Percentiles rank a stretch among this genome's conserved stretches.
Conservation (phyloP, 129 eudicot species). For the Tanacetum coccineum region DNA sequence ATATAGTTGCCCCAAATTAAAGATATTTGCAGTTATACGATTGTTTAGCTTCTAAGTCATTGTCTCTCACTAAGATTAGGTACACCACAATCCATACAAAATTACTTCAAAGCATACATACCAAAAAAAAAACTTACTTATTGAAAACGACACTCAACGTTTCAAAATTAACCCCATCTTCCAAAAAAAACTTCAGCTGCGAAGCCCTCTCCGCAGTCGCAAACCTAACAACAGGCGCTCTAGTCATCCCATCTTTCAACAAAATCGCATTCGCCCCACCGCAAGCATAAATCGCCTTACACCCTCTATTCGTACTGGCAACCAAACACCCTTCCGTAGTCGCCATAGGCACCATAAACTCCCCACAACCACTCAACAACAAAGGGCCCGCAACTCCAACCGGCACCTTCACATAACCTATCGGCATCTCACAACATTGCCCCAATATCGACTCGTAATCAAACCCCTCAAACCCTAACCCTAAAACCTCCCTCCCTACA, state of each 20-base stretch:
- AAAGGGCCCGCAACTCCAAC: conserved; percentile 54
- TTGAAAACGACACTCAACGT: conserved; percentile 45
- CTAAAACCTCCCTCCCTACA: conserved; percentile 35
- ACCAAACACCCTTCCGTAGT: conserved; percentile 61
- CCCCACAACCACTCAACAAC: conserved; percentile 41
- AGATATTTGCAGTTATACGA: too few species aligned
- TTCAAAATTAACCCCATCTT: conserved; percentile 44
- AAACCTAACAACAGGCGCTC: conserved; percentile 58
- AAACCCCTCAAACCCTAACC: conserved; percentile 42
- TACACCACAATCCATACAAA: background rate
- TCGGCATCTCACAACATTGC: conserved; percentile 59
- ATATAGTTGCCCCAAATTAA: too few species aligned
- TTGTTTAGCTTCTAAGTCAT: background rate
- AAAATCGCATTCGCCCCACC: conserved; percentile 50
- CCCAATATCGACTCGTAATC: conserved; percentile 51
- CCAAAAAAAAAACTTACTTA: conserved; percentile 30
- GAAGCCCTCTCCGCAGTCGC: conserved; percentile 50
- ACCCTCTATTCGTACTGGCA: conserved; percentile 53
- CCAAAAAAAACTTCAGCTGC: conserved; percentile 45
- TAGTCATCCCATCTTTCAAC: conserved; percentile 52
- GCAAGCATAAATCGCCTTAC: conserved; percentile 43
- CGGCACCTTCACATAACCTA: conserved; percentile 48
- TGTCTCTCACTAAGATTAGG: background rate
- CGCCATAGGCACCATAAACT: conserved; percentile 54
- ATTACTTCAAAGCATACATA: background rate